These are phyloP conservation scores for Xylaria curta DNA, from an alignment of 495 filamentous ascomycete genomes.

Conservation along the genomic window DNA sequence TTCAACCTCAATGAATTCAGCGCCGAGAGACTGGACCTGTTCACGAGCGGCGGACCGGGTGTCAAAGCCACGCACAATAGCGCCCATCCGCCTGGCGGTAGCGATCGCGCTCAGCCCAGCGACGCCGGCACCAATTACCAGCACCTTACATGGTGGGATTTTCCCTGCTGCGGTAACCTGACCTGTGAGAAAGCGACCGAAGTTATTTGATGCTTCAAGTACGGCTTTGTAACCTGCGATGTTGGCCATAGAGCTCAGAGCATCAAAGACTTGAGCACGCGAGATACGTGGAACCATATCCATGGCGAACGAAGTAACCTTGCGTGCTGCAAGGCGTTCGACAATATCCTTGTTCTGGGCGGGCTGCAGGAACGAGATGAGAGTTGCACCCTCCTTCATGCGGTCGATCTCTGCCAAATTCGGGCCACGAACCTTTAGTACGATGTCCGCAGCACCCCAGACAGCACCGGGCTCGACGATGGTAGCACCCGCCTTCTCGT, in stretches of 20 bases:
- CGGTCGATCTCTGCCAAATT: constrained; percentile 66
- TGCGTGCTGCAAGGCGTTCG: constrained; percentile 67
- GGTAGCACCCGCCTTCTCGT: constrained; percentile 73
- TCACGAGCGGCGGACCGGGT: constrained; percentile 78
- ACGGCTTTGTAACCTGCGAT: constrained; percentile 89
- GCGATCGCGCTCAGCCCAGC: constrained; percentile 83
- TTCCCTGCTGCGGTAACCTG: constrained; percentile 84
- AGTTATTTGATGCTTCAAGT: constrained; percentile 80
- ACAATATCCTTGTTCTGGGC: constrained; percentile 73
- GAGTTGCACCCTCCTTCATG: constrained; percentile 66
- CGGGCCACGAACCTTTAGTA: constrained; percentile 79
- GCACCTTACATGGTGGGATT: constrained; percentile 81
- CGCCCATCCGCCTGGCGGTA: constrained; percentile 79
- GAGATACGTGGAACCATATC: constrained; percentile 85
- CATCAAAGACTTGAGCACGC: constrained; percentile 81
- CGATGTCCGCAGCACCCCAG: constrained; percentile 73
- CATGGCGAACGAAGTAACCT: constrained; percentile 78
- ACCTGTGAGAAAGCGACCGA: constrained; percentile 81
- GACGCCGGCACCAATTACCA: constrained; percentile 84
- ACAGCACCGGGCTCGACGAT: constrained; percentile 66
- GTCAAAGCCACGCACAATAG: constrained; percentile 84
- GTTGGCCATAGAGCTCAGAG: constrained; percentile 84
- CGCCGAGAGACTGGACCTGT: constrained; percentile 83
- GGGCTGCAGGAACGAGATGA: constrained; percentile 79
- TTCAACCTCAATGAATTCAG: constrained; percentile 84